Evolutionary conservation across 176 grass and related monocot genomes (phyloP).

Genomic region (Zizania latifolia): DNA sequence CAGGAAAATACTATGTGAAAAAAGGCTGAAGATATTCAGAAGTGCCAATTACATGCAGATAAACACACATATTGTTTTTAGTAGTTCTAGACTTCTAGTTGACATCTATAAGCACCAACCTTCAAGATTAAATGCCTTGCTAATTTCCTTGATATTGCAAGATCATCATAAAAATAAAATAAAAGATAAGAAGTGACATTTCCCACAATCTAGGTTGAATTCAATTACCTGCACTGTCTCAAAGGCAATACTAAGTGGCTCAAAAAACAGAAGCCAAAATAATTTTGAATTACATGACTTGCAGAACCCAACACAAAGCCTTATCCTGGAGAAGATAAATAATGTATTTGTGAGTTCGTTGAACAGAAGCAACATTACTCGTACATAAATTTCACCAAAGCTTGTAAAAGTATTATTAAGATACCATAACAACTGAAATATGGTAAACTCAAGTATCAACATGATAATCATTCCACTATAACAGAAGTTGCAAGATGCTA

Average conservation of each 20-base stretch:
- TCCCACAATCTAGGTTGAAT: slow-evolving; percentile 21
- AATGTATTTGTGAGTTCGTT: slow-evolving; percentile 13
- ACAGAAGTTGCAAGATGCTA: neutral
- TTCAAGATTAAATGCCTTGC: neutral
- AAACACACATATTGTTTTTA: neutral
- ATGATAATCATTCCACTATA: neutral
- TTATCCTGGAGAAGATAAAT: slow-evolving; percentile 63
- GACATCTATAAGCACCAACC: slow-evolving; percentile 5
- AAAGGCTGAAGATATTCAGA: slow-evolving; percentile 21
- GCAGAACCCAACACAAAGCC: slow-evolving; percentile 67
- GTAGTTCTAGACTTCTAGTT: neutral
- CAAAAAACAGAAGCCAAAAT: slow-evolving; percentile 92
- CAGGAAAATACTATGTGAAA: slow-evolving; percentile 30
- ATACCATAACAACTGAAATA: neutral
- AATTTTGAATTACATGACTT: slow-evolving; percentile 68
- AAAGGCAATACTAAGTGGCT: slow-evolving; percentile 85
- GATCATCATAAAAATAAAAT: neutral
- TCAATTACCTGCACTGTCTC: slow-evolving; percentile 92
- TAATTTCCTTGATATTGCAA: neutral
- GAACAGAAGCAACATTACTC: slow-evolving; percentile 25
- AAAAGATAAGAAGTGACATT: neutral
- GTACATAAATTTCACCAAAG: neutral
- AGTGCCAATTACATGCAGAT: neutral
- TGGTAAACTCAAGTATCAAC: neutral
- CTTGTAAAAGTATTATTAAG: neutral